A percentile compares a stretch with the other conserved stretches of the same genome.
Conservation (phyloP, 2,329 filamentous ascomycete species). For the Aspergillus latus region DNA sequence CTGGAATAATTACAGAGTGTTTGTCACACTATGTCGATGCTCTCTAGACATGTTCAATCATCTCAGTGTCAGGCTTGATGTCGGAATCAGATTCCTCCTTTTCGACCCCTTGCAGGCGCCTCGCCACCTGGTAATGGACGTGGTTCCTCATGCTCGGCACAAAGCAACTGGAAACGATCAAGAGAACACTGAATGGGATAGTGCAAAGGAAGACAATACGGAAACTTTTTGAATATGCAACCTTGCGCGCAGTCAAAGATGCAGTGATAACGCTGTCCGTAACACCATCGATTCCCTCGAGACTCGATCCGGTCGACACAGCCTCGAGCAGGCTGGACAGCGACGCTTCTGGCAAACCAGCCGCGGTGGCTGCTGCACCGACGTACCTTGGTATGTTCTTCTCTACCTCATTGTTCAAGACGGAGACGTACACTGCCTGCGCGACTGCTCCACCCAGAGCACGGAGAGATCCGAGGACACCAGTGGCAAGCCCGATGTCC, state of each 20-base stretch:
- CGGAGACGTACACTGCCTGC: neutral
- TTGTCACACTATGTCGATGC: no score
- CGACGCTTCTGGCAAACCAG: neutral
- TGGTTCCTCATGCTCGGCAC: neutral
- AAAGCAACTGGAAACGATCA: neutral
- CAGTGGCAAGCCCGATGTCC: conserved; percentile 2
- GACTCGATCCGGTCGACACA: neutral
- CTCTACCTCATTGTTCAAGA: neutral
- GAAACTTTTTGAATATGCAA: neutral
- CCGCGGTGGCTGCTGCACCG: neutral
- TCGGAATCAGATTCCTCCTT: neutral
- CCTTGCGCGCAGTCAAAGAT: neutral
- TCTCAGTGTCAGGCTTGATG: neutral
- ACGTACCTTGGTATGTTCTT: neutral
- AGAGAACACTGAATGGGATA: neutral
- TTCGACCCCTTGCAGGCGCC: neutral
- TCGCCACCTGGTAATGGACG: neutral
- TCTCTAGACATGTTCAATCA: neutral
- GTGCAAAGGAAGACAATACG: neutral
- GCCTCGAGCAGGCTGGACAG: neutral
- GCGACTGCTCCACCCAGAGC: neutral
- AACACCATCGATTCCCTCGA: neutral
- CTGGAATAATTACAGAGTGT: no score
- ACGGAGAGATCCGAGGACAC: neutral
- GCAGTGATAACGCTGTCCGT: neutral